Percentiles rank a stretch among this genome's conserved stretches.
phyloP scores from a whole-genome alignment of 257 asterid genomes.

The Fraxinus pennsylvanica region DNA sequence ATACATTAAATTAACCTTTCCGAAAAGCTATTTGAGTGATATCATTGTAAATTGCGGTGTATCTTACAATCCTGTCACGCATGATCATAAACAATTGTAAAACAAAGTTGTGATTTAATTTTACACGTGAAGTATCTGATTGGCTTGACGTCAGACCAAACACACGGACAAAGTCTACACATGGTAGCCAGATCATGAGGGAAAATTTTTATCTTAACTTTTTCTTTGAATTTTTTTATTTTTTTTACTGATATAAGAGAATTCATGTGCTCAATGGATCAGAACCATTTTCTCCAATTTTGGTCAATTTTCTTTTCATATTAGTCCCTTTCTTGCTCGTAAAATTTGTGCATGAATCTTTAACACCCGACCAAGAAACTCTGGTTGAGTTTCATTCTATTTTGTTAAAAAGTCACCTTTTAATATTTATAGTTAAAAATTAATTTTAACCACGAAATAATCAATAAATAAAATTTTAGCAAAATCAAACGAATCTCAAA shows the following conservation, averaged over 20 bases:
- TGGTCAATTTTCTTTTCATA: no score
- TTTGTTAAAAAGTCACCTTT: no score
- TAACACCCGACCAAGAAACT: neutral
- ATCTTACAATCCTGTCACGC: slow-evolving; percentile 31
- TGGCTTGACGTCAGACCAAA: slow-evolving; percentile 11
- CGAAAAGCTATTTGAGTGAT: slow-evolving; percentile 31
- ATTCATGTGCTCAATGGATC: neutral
- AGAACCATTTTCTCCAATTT: no score
- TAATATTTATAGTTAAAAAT: no score
- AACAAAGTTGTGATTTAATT: slow-evolving; percentile 15
- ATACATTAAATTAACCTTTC: neutral
- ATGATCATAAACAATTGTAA: slow-evolving; percentile 7
- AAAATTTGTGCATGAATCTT: no score
- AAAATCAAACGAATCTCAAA: no score
- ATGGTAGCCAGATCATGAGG: neutral
- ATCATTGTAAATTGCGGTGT: neutral
- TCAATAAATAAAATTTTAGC: no score
- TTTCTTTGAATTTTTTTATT: neutral
- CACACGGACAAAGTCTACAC: slow-evolving; percentile 21
- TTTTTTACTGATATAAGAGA: neutral
- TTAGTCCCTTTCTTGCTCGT: neutral
- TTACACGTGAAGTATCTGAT: slow-evolving; percentile 31
- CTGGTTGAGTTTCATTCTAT: no score
- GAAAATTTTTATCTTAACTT: no score
- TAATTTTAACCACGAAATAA: no score